Base-by-base conservation (phyloP, 2,329 filamentous ascomycete genomes). In the Ceratocystis eucalypticola region DNA sequence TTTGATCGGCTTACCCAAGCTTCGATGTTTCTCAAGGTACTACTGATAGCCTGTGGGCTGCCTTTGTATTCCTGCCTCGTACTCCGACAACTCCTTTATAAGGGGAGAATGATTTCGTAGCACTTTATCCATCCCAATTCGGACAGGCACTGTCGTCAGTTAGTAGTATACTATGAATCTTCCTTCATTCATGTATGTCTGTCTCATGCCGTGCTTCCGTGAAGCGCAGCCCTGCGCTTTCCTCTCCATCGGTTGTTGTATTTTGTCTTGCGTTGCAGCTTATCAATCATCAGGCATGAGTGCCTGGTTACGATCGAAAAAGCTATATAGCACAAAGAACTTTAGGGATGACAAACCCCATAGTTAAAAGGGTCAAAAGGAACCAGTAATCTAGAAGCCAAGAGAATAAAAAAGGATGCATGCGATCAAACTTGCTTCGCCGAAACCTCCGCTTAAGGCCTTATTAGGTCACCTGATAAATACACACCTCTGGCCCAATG, bases 401-500 rank as follows among this genome's bases (percentile, higher is more conserved):
- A 12, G 55, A 30, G 55, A 8, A n/a, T 30, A 37, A 28, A 33
- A 33, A 30, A 59, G 55, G 25, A 37, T 59, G 28, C 55, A 59
- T 30, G 30, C 55, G n/a, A 17, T 59, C 25, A 37, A 59, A 59
- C 55, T 6, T 59, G 28, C 55, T 59, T 59, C 28, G 55, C 55
- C 28, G 55, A 59, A 37, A 59, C 17, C 55, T 57, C 30, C 55
- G 17, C 55, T 59, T 59, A n/a, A 30, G 28, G 48, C 48, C 12
- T 25, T 37, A 28, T 59, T 8, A n/a, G 25, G 5, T 20, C 20
- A n/a, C 30, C 17, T 37, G 55, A 30, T 59, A 59, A 59, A 37
- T n/a, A 59, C 55, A 59, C 55, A 8, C 55, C 55, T 59, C 55
- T 20, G n/a, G 55, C 55, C 55, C 33, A 33, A 30, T 37, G 50